Conservation (phyloP, 78 protist genomes). For the Dictyostelium capitatum region DNA sequence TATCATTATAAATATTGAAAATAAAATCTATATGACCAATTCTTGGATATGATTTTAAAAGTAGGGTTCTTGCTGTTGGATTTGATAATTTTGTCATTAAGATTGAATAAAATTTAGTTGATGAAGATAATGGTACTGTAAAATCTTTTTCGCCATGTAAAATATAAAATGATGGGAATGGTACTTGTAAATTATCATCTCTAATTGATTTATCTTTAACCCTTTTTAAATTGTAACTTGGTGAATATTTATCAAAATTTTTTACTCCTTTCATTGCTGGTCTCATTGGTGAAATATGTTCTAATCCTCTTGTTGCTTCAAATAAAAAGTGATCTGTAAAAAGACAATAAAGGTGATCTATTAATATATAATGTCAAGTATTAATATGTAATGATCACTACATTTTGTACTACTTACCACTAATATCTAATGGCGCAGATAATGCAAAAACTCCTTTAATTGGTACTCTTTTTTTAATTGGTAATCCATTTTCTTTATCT, state of each 20-base stretch:
- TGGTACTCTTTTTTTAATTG: not conserved
- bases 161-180: conserved; percentile 23
- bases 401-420: not conserved
- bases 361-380: not conserved
- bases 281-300: conserved; percentile 60
- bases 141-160: conserved; percentile 28
- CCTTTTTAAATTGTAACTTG: not conserved
- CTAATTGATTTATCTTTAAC: conserved; percentile 9
- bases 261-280: conserved; percentile 37
- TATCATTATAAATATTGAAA: not conserved
- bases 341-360: too few species aligned
- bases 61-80: not conserved
- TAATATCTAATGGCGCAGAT: conserved; percentile 3
- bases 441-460: conserved; percentile 5
- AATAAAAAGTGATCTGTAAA: conserved; percentile 40
- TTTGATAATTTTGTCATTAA: not conserved
- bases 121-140: conserved; percentile 28
- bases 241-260: conserved; percentile 39
- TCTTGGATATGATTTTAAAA: conserved; percentile 17
- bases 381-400: not conserved
- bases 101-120: conserved; percentile 3
- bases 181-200: not conserved
- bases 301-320: conserved; percentile 49
- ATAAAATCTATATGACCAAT: conserved; percentile 40
- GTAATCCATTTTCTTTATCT: not conserved